Percentiles rank a stretch among this genome's conserved stretches.
These are phyloP conservation scores for Sporisorium graminicola DNA, from an alignment of 1,284 basidiomycete species.

Conservation along the genomic window DNA sequence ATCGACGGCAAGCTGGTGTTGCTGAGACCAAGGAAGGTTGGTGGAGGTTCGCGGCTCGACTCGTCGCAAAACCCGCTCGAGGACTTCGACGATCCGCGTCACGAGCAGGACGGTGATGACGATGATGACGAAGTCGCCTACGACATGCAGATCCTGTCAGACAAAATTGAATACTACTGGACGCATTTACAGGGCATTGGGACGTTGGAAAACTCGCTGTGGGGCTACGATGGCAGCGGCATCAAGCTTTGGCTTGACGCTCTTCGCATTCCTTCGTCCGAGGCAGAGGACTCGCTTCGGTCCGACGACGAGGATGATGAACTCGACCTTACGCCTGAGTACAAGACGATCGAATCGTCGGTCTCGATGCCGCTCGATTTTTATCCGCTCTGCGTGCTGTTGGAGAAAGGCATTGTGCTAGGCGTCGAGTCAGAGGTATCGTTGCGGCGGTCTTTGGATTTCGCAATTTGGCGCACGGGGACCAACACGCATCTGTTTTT, in stretches of 20 bases:
- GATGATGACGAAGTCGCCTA: slow-evolving; percentile 94
- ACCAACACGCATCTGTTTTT: slow-evolving; percentile 96
- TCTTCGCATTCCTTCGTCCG: slow-evolving; percentile 77
- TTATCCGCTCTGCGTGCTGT: slow-evolving; percentile 93
- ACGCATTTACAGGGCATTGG: slow-evolving; percentile 93
- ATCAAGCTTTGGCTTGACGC: slow-evolving; percentile 97
- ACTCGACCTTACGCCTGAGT: slow-evolving; percentile 65
- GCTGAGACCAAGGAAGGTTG: slow-evolving; percentile 73
- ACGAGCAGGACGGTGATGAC: slow-evolving; percentile 63
- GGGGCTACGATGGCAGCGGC: slow-evolving; percentile 92
- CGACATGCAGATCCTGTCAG: slow-evolving; percentile 96
- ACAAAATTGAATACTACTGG: slow-evolving; percentile 98
- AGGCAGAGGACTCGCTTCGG: slow-evolving; percentile 15
- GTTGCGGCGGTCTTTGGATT: slow-evolving; percentile 82
- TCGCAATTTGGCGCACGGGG: slow-evolving; percentile 89
- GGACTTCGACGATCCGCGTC: slow-evolving; percentile 27
- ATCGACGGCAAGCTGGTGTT: slow-evolving; percentile 92
- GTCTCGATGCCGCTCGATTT: slow-evolving; percentile 91
- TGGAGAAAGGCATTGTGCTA: slow-evolving; percentile 99
- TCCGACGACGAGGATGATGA: slow-evolving; percentile 49
- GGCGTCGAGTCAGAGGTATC: slow-evolving; percentile 91
- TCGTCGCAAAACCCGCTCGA: slow-evolving; percentile 10
- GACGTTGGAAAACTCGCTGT: slow-evolving; percentile 93
- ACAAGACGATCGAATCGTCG: slow-evolving; percentile 86
- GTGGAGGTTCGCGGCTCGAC: slow-evolving; percentile 5